phyloP scores from a whole-genome alignment of 2,329 filamentous ascomycete species.

The Cytospora schulzeri region DNA sequence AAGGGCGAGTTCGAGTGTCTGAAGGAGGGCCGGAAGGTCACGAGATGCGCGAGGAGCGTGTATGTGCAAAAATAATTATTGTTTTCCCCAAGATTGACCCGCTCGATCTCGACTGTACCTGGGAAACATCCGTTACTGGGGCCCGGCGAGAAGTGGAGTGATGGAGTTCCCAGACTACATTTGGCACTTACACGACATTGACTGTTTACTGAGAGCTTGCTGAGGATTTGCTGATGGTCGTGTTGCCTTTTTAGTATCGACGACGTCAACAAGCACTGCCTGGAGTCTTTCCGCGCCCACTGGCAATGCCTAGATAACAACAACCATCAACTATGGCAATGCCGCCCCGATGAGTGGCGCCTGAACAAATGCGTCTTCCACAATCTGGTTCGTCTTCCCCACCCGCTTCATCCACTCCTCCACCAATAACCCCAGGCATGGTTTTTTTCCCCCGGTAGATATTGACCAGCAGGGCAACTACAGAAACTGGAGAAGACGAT shows the following conservation, averaged over 20 bases:
- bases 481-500: slow-evolving; percentile 82
- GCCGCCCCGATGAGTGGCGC: slow-evolving; percentile 82
- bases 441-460: too few relatives aligned
- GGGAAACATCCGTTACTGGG: slow-evolving; percentile 3
- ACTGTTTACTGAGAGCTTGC: neutral
- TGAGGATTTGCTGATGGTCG: neutral
- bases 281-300: slow-evolving; percentile 87
- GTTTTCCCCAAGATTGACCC: slow-evolving; percentile 2
- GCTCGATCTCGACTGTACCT: neutral
- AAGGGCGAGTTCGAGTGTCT: slow-evolving; percentile 91
- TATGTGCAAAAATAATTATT: slow-evolving; percentile 55
- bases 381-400: slow-evolving; percentile 74
- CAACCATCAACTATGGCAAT: slow-evolving; percentile 98
- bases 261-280: slow-evolving; percentile 93
- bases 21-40: slow-evolving; percentile 95
- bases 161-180: neutral
- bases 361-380: slow-evolving; percentile 96
- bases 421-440: neutral
- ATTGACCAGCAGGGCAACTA: neutral
- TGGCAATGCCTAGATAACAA: slow-evolving; percentile 96
- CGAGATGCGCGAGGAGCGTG: slow-evolving; percentile 94
- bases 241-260: slow-evolving; percentile 65
- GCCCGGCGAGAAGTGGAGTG: neutral
- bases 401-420: neutral
- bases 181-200: neutral